Base-by-base conservation (phyloP, 805 yeast species). In the Sungouiozyma ichnusensis region DNA sequence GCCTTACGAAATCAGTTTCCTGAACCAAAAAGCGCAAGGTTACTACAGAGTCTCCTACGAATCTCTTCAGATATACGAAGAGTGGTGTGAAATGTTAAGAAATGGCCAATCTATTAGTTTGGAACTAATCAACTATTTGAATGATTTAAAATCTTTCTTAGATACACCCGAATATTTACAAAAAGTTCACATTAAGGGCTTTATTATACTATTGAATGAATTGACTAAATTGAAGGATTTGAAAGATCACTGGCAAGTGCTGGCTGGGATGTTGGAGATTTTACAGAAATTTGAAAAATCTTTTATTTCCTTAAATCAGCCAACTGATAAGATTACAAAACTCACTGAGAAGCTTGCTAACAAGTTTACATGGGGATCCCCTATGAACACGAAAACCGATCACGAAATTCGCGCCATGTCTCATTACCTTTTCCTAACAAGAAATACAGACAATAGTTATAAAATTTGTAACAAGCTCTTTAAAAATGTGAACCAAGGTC, bases 401-500 rank as follows among this genome's bases (percentile, higher is more conserved):
- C 51, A 55, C 2, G 81, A 79, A 52, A 48, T 72, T 20, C 64
- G 66, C 27, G 45, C 49, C 2, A 43, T 55, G 48, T 52, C 64
- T 9, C 53, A 52, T 34, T 32, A 56, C 3, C 33, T 58, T 18
- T 54, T 54, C 24, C 42, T 55, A 7, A 47, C 53, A 13, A 50
- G 49, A 36, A 35, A 39, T 8, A 32, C 40, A 2, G 41, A 51
- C 2, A 56, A 54, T 20, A 54, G 59, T n/a, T 24, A 42, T 2
- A 42, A 46, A 2, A 46, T 76, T 8, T 63, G 69, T 36, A 62
- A 64, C 15, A 63, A 58, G 35, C 53, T 73, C 34, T 76, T 70
- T 59, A 76, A 75, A 47, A 65, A 66, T 20, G 48, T 75, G n/a
- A 43, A 68, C 16, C 77, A 73, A 42, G 82, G 82, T 1, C 76